phyloP scores from a whole-genome alignment of 1,284 basidiomycete genomes.

The Naganishia sp. region DNA sequence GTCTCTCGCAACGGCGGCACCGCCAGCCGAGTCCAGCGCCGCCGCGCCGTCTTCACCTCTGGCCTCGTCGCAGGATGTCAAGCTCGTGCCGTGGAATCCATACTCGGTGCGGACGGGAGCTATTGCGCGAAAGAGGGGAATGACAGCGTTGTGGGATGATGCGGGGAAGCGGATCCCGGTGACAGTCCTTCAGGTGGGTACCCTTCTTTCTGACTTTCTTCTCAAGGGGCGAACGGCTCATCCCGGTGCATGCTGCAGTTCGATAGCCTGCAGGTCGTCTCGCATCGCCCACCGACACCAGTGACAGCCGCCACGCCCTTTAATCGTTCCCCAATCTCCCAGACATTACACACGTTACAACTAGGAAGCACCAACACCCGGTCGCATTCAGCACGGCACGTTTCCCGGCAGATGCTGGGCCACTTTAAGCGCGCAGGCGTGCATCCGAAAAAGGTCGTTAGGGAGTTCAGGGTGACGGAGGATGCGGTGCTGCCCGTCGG shows the following conservation, averaged over 20 bases:
- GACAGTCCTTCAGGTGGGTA: constrained; percentile 85
- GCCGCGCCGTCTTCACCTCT: background rate
- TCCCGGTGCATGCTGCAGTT: constrained; percentile 48
- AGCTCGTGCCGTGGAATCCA: constrained; percentile 67
- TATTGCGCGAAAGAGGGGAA: constrained; percentile 92
- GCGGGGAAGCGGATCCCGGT: constrained; percentile 84
- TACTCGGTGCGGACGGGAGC: constrained; percentile 87
- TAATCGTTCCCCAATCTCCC: constrained; percentile 32
- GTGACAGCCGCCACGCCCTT: constrained; percentile 31
- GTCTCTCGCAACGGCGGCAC: background rate
- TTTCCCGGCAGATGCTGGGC: constrained; percentile 73
- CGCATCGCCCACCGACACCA: constrained; percentile 43
- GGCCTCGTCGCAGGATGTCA: constrained; percentile 1
- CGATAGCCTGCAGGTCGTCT: constrained; percentile 56
- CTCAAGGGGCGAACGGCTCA: background rate
- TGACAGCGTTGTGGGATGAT: constrained; percentile 91
- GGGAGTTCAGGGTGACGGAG: constrained; percentile 83
- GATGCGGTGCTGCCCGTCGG: constrained; percentile 89
- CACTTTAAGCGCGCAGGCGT: constrained; percentile 84
- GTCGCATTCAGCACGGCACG: constrained; percentile 49
- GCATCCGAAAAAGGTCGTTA: constrained; percentile 79
- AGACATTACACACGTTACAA: constrained; percentile 80
- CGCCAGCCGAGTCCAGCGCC: background rate
- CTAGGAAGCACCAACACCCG: constrained; percentile 73
- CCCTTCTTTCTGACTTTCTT: constrained; percentile 35